phyloP scores from a whole-genome alignment of 352 stramenopile species.

The Globisporangium nunn region DNA sequence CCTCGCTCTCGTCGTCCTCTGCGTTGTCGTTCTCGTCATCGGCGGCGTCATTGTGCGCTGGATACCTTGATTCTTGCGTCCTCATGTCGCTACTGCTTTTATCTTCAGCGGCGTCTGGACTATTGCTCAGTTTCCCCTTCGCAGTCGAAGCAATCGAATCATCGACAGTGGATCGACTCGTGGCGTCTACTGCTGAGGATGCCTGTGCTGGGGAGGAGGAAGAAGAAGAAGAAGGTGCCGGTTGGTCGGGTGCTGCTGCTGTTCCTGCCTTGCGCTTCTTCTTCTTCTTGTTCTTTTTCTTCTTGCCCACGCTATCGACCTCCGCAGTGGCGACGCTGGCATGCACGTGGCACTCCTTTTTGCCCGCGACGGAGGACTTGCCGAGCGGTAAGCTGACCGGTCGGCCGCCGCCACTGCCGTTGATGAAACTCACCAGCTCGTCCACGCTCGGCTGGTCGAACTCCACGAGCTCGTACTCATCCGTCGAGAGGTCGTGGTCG shows the following conservation, averaged over 20 bases:
- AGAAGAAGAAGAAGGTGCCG: too few species aligned
- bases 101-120: background rate
- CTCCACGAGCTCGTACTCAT: conserved; percentile 75
- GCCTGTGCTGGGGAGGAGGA: background rate
- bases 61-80: too few species aligned
- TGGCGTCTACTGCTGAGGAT: background rate
- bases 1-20: conserved; percentile 4
- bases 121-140: background rate
- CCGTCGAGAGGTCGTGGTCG: conserved; percentile 67
- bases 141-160: background rate
- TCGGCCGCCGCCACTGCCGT: conserved; percentile 31
- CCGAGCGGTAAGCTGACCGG: conserved; percentile 4
- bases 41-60: background rate
- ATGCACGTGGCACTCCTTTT: conserved; percentile 10
- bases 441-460: conserved; percentile 79
- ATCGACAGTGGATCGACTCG: background rate
- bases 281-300: conserved; percentile 15
- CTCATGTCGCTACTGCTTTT: conserved; percentile 6
- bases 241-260: background rate
- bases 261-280: conserved; percentile 11
- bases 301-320: conserved; percentile 12
- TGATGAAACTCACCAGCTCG: conserved; percentile 79
- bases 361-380: background rate
- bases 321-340: background rate
- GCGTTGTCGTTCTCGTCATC: conserved; percentile 5